Evolutionary conservation across 2,329 filamentous ascomycete genomes (phyloP), one percentile per base, ranked within the genome.

Genomic region (Sporothrix protearum): DNA sequence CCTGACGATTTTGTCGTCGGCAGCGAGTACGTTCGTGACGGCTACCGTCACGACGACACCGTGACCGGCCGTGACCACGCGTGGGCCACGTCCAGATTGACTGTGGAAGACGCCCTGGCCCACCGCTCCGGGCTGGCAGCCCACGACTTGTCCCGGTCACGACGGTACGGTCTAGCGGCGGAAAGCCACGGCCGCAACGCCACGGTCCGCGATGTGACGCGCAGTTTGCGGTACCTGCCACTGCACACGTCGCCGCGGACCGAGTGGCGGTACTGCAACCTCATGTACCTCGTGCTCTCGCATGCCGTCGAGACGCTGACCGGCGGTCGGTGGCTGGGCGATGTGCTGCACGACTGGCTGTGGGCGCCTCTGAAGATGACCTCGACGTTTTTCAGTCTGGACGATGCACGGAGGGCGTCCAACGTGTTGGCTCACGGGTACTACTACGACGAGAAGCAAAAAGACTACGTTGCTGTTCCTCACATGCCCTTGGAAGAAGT

Each of bases 51-150:
- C 28, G 64, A 51, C 45, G 42, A 19, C 19, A 49, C 25, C 1
- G 39, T 30, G 9, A 3, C 78, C 85, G 39, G 47, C 76, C 3
- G 79, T 72, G 80, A 82, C 72, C 42, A 57, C 1, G 74, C 77
- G 0, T 81, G 80, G 73, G 79, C 80, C 5, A 85, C 82, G 8
- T 74, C 78, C n/a, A 80, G 84, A 72, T 77, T 85, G 36, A 87
- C 84, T 0, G 76, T 88, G 7, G 85, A 87, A 73, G 86, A 88
- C 75, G 81, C 84, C 6, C 79, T 87, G 2, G 81, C 82, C 57
- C 86, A 88, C 77, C 80, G 85, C 28, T 83, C 82, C 0, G 85
- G 86, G 1, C 78, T 87, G 71, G 80, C 85, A 14, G 74, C 78
- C 66, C 84, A 82, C 78, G 82, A 83, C 75, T 76, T 77, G 71